Conservation (phyloP, 371 early-diverging fungal genomes). For the Apophysomyces variabilis region DNA sequence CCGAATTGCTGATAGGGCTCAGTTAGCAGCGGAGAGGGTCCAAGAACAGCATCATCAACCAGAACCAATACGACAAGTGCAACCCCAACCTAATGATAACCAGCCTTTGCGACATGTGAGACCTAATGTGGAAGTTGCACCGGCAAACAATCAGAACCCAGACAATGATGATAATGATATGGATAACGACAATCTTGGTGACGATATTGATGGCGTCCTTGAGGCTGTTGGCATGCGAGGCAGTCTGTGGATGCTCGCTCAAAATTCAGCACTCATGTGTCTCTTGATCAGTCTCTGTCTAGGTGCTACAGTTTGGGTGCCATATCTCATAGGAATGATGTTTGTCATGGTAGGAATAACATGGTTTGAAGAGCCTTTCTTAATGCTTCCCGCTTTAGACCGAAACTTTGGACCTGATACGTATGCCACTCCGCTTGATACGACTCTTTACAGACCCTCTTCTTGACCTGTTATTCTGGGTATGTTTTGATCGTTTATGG, state of each 20-base stretch:
- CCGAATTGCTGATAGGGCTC: background rate
- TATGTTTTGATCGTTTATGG: constrained; percentile 14
- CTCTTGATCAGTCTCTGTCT: constrained; percentile 73
- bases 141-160: constrained; percentile 13
- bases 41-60: constrained; percentile 1
- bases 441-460: constrained; percentile 22
- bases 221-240: constrained; percentile 90
- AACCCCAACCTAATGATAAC: background rate
- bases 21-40: background rate
- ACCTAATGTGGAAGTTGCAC: background rate
- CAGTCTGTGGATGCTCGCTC: constrained; percentile 65
- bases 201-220: constrained; percentile 77
- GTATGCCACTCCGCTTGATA: constrained; percentile 12
- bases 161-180: constrained; percentile 29
- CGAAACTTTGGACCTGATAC: constrained; percentile 15
- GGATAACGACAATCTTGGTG: constrained; percentile 63
- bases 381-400: background rate
- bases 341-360: constrained; percentile 23
- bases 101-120: background rate
- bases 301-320: constrained; percentile 75
- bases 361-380: background rate
- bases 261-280: constrained; percentile 77
- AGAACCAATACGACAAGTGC: background rate
- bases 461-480: constrained; percentile 16
- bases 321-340: constrained; percentile 70